Evolutionary conservation across 139 green algal species (phyloP).

Genomic region (Klebsormidium nitens): DNA sequence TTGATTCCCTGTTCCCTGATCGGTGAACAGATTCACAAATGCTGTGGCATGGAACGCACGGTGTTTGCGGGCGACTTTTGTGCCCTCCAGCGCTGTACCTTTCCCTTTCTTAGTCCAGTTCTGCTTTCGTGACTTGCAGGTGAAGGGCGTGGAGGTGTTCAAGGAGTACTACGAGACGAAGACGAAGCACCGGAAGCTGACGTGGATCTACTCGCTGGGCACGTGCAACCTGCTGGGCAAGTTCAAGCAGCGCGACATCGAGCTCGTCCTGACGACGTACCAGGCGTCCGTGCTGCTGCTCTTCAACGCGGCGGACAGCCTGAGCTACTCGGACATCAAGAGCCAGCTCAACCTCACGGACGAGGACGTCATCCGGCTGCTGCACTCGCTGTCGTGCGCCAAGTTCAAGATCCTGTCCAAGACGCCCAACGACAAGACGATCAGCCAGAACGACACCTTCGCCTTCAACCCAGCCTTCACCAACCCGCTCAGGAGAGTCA

Average conservation of each 20-base stretch:
- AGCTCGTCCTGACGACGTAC: slow-evolving; percentile 79
- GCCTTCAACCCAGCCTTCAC: slow-evolving; percentile 80
- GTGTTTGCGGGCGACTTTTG: too few species aligned
- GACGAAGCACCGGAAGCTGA: slow-evolving; percentile 80
- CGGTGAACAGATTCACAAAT: too few species aligned
- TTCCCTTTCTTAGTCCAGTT: too few species aligned
- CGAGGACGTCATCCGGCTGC: slow-evolving; percentile 77
- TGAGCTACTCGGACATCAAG: slow-evolving; percentile 73
- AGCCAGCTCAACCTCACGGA: slow-evolving; percentile 75
- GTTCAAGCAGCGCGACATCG: slow-evolving; percentile 78
- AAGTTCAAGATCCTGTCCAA: slow-evolving; percentile 91
- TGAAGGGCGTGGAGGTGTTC: slow-evolving; percentile 70
- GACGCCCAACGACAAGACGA: slow-evolving; percentile 55
- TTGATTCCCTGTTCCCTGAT: too few species aligned
- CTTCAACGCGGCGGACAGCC: slow-evolving; percentile 75
- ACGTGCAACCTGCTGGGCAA: slow-evolving; percentile 68
- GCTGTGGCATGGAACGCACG: too few species aligned
- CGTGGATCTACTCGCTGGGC: slow-evolving; percentile 92
- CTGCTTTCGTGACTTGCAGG: slow-evolving; percentile 7
- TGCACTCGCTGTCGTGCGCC: slow-evolving; percentile 80
- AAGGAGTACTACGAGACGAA: slow-evolving; percentile 74
- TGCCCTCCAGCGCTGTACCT: too few species aligned
- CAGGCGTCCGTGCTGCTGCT: slow-evolving; percentile 72
- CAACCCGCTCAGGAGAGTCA: slow-evolving; percentile 83
- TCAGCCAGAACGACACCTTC: slow-evolving; percentile 84